phyloP scores from a whole-genome alignment of 2,329 filamentous ascomycete species.

The Xylariaceae sp. region DNA sequence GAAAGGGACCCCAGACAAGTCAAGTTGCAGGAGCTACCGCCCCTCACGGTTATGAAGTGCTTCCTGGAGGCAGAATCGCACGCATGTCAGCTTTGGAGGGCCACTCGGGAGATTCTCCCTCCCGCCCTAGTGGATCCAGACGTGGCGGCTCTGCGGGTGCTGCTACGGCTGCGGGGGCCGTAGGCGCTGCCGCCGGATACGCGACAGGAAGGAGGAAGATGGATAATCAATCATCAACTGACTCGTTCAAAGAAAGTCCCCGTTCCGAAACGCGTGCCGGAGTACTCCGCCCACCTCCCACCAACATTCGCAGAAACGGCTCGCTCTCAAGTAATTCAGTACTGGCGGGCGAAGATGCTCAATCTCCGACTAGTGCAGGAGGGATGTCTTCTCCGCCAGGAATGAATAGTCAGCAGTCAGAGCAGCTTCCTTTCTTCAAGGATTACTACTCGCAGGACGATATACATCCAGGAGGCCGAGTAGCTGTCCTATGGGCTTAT shows the following conservation, averaged over 20 bases:
- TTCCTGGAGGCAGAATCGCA: constrained; percentile 85
- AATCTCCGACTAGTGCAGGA: constrained; percentile 68
- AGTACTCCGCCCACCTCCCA: constrained; percentile 55
- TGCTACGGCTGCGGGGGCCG: constrained; percentile 42
- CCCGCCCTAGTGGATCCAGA: constrained; percentile 45
- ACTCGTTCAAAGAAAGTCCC: constrained; percentile 68
- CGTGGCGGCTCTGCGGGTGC: constrained; percentile 46
- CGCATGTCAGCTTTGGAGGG: constrained; percentile 93
- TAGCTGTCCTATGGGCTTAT: constrained; percentile 93
- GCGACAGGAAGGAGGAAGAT: constrained; percentile 42
- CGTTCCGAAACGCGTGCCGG: constrained; percentile 59
- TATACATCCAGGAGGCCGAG: constrained; percentile 85
- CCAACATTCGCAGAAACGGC: constrained; percentile 67
- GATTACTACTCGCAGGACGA: constrained; percentile 98
- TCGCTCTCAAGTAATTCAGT: constrained; percentile 84
- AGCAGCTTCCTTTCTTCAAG: constrained; percentile 94
- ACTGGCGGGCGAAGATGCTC: constrained; percentile 65
- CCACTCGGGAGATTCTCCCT: constrained; percentile 59
- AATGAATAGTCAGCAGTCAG: constrained; percentile 82
- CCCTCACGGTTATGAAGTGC: constrained; percentile 63
- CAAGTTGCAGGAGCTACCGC: constrained; percentile 31
- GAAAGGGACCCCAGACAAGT: constrained; percentile 43
- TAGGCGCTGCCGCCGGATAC: constrained; percentile 47
- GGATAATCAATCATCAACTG: constrained; percentile 64
- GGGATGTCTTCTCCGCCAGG: constrained; percentile 83